Evolutionary conservation across 306 rosid genomes (phyloP).

Genomic region (Macrotyloma uniflorum): DNA sequence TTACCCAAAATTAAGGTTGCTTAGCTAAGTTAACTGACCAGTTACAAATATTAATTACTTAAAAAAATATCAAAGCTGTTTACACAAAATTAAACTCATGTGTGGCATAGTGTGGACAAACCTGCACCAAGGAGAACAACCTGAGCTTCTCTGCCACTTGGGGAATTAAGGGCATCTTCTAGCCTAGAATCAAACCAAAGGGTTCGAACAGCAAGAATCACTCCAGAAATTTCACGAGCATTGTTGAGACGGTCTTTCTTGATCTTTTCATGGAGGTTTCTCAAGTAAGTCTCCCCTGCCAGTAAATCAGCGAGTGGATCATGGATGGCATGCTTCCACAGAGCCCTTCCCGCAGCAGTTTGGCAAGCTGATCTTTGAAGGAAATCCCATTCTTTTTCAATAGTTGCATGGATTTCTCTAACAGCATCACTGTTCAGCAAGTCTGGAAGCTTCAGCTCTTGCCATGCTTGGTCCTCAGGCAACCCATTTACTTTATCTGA

Average conservation of each 20-base stretch:
- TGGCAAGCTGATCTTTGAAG: conserved; percentile 86
- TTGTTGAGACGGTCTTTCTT: conserved; percentile 75
- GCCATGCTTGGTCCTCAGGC: conserved; percentile 57
- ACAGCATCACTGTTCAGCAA: conserved; percentile 59
- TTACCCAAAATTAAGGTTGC: neutral
- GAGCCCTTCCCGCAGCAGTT: conserved; percentile 95
- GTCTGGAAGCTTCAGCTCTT: conserved; percentile 81
- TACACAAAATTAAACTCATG: conserved; percentile 23
- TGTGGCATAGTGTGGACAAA: conserved; percentile 38
- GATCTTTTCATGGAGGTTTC: conserved; percentile 84
- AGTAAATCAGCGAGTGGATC: conserved; percentile 83
- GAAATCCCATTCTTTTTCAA: conserved; percentile 82
- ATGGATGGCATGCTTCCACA: conserved; percentile 85
- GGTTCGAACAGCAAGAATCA: conserved; percentile 87
- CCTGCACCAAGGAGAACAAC: conserved; percentile 98
- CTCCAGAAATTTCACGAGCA: conserved; percentile 88
- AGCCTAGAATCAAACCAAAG: conserved; percentile 91
- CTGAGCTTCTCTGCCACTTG: conserved; percentile 65
- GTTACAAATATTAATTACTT: neutral
- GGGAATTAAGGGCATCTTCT: conserved; percentile 65
- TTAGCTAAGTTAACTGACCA: conserved; percentile 7
- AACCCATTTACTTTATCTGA: conserved; percentile 62
- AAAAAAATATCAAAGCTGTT: neutral
- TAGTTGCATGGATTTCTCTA: conserved; percentile 66
- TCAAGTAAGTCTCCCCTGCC: conserved; percentile 82